Conservation (phyloP, 2,329 filamentous ascomycete species). For the Venturia pyrina region DNA sequence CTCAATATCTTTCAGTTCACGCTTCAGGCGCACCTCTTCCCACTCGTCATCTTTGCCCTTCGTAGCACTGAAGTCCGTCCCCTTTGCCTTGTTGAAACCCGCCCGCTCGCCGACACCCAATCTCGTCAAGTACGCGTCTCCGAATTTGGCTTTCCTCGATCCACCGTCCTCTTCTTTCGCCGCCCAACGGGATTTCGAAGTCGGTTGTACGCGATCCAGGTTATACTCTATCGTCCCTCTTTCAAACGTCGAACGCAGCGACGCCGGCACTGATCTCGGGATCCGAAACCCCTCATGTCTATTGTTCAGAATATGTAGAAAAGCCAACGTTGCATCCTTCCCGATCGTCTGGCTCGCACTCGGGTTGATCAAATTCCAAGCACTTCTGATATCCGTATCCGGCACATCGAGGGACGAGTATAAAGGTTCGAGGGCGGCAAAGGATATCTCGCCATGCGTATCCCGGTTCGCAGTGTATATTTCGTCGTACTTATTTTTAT, state of each 20-base stretch:
- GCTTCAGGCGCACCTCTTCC: slow-evolving; percentile 93
- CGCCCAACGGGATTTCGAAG: slow-evolving; percentile 34
- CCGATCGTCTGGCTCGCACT: slow-evolving; percentile 73
- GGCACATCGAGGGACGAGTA: slow-evolving; percentile 72
- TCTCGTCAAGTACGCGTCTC: slow-evolving; percentile 88
- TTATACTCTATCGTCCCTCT: slow-evolving; percentile 96
- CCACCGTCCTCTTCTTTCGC: slow-evolving; percentile 70
- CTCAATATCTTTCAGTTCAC: slow-evolving; percentile 82
- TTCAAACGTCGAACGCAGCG: slow-evolving; percentile 85
- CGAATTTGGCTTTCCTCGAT: slow-evolving; percentile 86
- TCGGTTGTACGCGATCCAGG: slow-evolving; percentile 60
- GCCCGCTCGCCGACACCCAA: slow-evolving; percentile 68
- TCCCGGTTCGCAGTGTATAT: slow-evolving; percentile 93
- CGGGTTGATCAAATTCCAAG: slow-evolving; percentile 97
- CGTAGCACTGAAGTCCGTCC: slow-evolving; percentile 80
- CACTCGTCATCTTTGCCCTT: slow-evolving; percentile 77
- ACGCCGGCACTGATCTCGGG: slow-evolving; percentile 81
- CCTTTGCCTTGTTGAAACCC: slow-evolving; percentile 61
- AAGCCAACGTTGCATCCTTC: slow-evolving; percentile 89
- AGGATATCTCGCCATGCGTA: slow-evolving; percentile 66
- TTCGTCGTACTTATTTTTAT: slow-evolving; percentile 91
- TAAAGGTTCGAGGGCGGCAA: slow-evolving; percentile 68
- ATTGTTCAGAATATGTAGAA: slow-evolving; percentile 93
- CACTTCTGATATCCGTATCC: slow-evolving; percentile 73
- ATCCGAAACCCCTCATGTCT: slow-evolving; percentile 92